Conservation (phyloP, 306 rosid species). For the Fragaria nilgerrensis region DNA sequence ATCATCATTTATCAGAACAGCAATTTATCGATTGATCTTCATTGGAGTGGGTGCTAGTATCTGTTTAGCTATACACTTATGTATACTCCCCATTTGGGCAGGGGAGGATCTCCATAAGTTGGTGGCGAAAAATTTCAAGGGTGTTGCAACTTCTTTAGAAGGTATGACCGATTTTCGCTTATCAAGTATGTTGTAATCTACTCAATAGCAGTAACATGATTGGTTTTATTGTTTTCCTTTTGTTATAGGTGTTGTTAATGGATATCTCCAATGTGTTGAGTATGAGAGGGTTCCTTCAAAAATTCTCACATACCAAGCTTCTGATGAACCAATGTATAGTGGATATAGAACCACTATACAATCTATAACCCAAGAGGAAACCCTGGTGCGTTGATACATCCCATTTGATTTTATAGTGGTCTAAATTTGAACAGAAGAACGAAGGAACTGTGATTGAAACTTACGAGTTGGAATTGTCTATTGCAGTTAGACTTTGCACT, state of each 20-base stretch:
- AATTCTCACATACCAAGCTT: slow-evolving; percentile 69
- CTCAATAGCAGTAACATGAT: background rate
- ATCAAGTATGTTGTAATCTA: background rate
- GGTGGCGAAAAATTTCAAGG: background rate
- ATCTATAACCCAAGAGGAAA: slow-evolving; percentile 65
- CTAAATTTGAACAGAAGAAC: background rate
- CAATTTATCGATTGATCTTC: background rate
- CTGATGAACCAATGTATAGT: slow-evolving; percentile 64
- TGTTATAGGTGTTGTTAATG: slow-evolving; percentile 54
- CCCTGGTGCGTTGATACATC: slow-evolving; percentile 47
- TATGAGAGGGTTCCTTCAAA: slow-evolving; percentile 74
- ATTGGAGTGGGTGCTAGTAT: background rate
- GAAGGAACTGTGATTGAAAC: slow-evolving; percentile 5
- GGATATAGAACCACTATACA: slow-evolving; percentile 77
- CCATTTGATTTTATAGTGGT: slow-evolving; percentile 9
- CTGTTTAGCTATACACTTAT: background rate
- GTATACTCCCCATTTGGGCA: background rate
- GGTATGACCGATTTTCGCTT: slow-evolving; percentile 25
- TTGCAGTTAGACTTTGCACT: slow-evolving; percentile 66
- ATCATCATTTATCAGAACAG: background rate
- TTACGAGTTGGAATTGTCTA: background rate
- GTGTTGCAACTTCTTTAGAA: slow-evolving; percentile 37
- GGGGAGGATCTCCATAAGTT: background rate
- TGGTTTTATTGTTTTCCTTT: slow-evolving; percentile 1
- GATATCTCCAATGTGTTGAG: slow-evolving; percentile 61